Evolutionary conservation across 495 filamentous ascomycete species (phyloP), one percentile per base, ranked within the genome.

Genomic region (Sporormia fimetaria): DNA sequence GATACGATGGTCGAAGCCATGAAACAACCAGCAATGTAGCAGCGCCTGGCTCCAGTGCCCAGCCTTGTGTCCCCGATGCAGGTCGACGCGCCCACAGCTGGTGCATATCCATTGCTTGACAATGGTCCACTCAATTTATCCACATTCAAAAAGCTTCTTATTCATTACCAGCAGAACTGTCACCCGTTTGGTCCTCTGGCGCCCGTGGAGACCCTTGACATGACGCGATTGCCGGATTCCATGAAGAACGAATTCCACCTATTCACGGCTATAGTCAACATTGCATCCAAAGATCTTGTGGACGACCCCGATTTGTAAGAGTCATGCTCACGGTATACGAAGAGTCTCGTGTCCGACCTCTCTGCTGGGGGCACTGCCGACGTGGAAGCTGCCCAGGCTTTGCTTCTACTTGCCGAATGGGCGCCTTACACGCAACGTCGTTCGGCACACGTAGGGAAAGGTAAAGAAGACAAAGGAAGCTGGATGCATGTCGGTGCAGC

Each of bases 401-500:
- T 80, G 6, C 62, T 80, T 6, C 52, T 80, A 7, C 63, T 78
- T 10, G 75, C 75, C 1, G 75, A 80, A 51, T 78, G 74, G 74
- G 74, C 74, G 25, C 75, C 75, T 0, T 75, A 78, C 30, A 59
- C 58, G 0, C 54, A 58, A 20, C 35, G 55, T 33, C 62, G 63
- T 60, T 29, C 67, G 46, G 69, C 72, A 42, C 61, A 68, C 12
- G 72, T 78, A 10, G 76, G 76, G 0, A 65, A 71, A 21, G 76
- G 75, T 7, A 73, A 78, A 56, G 76, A 80, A 55, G 76, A 80
- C 47, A 66, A 74, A 28, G 73, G 74, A 22, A 71, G 73, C 3
- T 80, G 76, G 76, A 78, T 78, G 75, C 75, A 78, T 54, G 72
- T 78, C 8, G 76, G 76, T 4, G 66, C 73, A 4, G 76, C 76